A percentile compares a stretch with the other conserved stretches of the same genome.
Conservation (phyloP, 768 basidiomycete species). For the Nevesoporus exiguus region DNA sequence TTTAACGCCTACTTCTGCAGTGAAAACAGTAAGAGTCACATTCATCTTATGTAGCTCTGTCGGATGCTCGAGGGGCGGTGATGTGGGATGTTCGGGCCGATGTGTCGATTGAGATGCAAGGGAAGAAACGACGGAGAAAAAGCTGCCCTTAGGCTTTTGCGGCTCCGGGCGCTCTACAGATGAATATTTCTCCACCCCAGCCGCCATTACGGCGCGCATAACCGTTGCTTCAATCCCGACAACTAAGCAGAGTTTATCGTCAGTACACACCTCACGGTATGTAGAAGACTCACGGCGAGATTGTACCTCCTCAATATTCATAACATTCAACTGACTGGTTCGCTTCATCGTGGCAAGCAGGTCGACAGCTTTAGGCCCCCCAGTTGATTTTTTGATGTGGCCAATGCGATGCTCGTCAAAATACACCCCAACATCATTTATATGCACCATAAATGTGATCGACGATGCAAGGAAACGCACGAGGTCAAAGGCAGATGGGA, state of each 20-base stretch:
- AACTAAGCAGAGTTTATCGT: no score
- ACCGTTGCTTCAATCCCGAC: no score
- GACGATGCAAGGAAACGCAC: constrained; percentile 86
- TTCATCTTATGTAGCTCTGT: constrained; percentile 19
- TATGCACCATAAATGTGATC: constrained; percentile 84
- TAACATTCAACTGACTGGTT: constrained; percentile 59
- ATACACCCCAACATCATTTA: constrained; percentile 71
- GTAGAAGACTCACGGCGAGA: no score
- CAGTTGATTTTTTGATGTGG: constrained; percentile 38
- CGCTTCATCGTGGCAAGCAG: constrained; percentile 43
- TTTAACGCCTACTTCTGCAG: not conserved
- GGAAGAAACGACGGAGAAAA: constrained; percentile 37
- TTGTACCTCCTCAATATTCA: constrained; percentile 66
- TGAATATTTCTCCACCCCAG: constrained; percentile 51
- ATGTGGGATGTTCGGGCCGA: no score
- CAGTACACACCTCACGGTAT: no score
- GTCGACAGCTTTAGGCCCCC: not conserved
- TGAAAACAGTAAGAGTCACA: constrained; percentile 16
- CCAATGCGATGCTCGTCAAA: constrained; percentile 71
- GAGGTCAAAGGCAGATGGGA: constrained; percentile 79
- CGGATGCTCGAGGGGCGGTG: constrained; percentile 19
- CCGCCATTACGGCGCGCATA: no score
- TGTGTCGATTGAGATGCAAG: constrained; percentile 9
- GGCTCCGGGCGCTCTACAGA: constrained; percentile 30
- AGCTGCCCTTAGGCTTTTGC: constrained; percentile 36